Evolutionary conservation across 169 alveolate genomes (phyloP), one percentile per base, ranked within the genome.

Genomic region (Pseudocohnilembus persalinus): DNA sequence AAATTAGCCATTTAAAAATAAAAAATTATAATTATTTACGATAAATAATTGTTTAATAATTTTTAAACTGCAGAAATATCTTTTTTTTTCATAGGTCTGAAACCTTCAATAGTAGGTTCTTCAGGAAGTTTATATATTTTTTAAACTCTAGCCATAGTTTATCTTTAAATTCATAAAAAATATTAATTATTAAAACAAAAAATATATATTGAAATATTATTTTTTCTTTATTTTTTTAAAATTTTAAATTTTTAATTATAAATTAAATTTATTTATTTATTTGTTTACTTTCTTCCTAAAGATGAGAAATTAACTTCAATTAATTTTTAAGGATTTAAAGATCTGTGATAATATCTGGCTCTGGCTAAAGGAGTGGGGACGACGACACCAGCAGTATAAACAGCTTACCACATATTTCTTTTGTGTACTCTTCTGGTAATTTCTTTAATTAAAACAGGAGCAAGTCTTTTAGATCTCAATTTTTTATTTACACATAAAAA

Each of bases 401-500:
- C 98, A 6, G 99, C 99, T 92, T 98, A 99, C 99, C 99, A 98
- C 29, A 97, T 92, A 83, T 95, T 95, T 88, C 95, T 95, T 76
- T 97, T 88, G 90, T 98, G 98, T 27, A 98, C 98, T 91, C 99
- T 95, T 82, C 99, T 94, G 0, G 99, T 98, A 25, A 99, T 94
- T 96, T 99, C 99, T 94, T 97, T 98, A 76, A 97, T 98, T 81
- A 98, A 90, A 26, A 96, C 96, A 28, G 97, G 97, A 63, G 99
- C 99, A 77, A 98, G 93, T 74, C 99, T 93, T 81, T 98, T 97
- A 79, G 98, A 93, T 77, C 99, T 96, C 85, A 98, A 92, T 85
- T 97, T 98, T 93, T 98, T 98, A 89, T 99, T 99, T 26, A 99
- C 99, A 92, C 99, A 98, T 73, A 99, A 92, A 90, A 98, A 99